These are phyloP conservation scores for Paecilomyces niveus DNA, from an alignment of 2,329 filamentous ascomycete genomes.

Conservation along the genomic window DNA sequence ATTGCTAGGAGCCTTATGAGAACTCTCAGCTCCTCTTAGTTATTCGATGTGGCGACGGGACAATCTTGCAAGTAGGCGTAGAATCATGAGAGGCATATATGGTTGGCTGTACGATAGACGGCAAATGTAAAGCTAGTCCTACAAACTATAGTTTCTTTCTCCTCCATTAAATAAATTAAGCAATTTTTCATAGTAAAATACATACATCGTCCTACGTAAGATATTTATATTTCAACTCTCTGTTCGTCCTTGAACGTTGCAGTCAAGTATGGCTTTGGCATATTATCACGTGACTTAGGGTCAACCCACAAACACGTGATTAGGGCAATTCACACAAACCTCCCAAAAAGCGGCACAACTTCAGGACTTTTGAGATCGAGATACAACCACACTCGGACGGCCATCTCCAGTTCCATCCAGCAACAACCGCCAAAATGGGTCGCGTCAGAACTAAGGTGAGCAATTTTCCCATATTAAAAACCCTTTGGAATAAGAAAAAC, in stretches of 20 bases:
- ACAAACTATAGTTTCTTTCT: slow-evolving; percentile 10
- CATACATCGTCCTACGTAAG: background rate
- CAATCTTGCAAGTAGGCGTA: background rate
- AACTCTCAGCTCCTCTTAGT: slow-evolving; percentile 16
- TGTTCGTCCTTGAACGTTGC: background rate
- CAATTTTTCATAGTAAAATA: slow-evolving; percentile 5
- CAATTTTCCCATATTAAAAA: background rate
- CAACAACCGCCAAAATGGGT: slow-evolving; percentile 41
- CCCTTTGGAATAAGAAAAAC: background rate
- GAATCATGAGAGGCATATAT: slow-evolving; percentile 5
- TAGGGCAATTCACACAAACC: slow-evolving; percentile 3
- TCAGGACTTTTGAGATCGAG: background rate
- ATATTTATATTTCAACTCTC: background rate
- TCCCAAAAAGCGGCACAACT: slow-evolving; percentile 2
- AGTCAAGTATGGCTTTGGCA: background rate
- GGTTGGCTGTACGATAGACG: slow-evolving; percentile 28
- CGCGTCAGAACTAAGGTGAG: slow-evolving; percentile 42
- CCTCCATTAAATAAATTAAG: slow-evolving; percentile 19
- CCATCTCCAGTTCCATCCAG: slow-evolving; percentile 5
- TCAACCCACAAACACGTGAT: slow-evolving; percentile 4
- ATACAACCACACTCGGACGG: background rate
- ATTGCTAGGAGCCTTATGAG: slow-evolving; percentile 25
- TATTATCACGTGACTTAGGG: slow-evolving; percentile 8
- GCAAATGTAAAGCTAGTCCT: slow-evolving; percentile 21
- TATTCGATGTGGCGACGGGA: background rate